A percentile compares a stretch with the other conserved stretches of the same genome.
Conservation (phyloP, 345 rosid species). For the Erysimum cheiranthoides region DNA sequence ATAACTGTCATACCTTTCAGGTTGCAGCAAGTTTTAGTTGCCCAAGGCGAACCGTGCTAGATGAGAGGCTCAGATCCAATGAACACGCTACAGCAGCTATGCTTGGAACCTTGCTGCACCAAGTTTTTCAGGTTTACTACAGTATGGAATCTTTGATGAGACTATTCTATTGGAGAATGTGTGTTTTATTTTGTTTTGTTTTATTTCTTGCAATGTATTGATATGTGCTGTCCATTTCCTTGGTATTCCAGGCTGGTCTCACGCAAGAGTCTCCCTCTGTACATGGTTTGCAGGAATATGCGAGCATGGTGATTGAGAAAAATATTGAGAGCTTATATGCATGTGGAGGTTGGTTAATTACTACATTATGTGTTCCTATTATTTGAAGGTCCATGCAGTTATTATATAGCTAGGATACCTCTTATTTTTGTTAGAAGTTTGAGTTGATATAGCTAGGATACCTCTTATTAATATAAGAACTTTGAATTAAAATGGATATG, state of each 20-base stretch:
- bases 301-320: conserved; percentile 67
- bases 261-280: conserved; percentile 62
- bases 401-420: conserved; percentile 30
- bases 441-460: conserved; percentile 8
- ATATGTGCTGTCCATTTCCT: conserved; percentile 32
- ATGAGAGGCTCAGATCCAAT: conserved; percentile 82
- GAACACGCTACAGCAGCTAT: conserved; percentile 83
- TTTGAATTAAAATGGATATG: neutral
- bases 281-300: conserved; percentile 69
- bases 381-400: conserved; percentile 27
- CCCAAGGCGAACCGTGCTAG: conserved; percentile 85
- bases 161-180: conserved; percentile 17
- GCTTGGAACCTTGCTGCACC: conserved; percentile 92
- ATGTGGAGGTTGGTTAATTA: conserved; percentile 85
- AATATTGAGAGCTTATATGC: conserved; percentile 89
- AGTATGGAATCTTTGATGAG: conserved; percentile 28
- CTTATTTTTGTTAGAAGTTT: conserved; percentile 15
- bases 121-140: conserved; percentile 82
- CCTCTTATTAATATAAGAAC: conserved; percentile 1
- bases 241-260: conserved; percentile 76
- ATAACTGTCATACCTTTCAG: conserved; percentile 49
- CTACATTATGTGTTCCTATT: conserved; percentile 39
- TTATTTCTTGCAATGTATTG: conserved; percentile 27
- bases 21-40: conserved; percentile 90
- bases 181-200: conserved; percentile 1